phyloP scores from a whole-genome alignment of 208 protist genomes.

The Trypanosoma lewisi region DNA sequence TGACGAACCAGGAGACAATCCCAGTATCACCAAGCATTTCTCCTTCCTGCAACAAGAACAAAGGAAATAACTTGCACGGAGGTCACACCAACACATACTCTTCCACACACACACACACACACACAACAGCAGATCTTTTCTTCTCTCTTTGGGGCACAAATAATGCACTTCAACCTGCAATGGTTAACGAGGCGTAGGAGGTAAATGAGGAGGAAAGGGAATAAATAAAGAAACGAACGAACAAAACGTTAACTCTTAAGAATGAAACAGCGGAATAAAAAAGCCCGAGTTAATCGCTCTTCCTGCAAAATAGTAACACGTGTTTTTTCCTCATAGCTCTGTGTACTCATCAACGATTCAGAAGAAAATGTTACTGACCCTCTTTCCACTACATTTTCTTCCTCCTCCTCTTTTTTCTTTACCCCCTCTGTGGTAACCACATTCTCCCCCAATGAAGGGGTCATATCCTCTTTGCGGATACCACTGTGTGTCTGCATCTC shows the following conservation, averaged over 20 bases:
- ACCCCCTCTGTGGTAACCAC: not conserved
- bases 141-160: no score
- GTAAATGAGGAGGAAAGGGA: no score
- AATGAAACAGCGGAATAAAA: conserved; percentile 20
- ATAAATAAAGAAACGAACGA: not conserved
- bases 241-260: not conserved
- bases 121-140: not conserved
- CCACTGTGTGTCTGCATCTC: not conserved
- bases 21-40: not conserved
- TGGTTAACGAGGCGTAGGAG: no score
- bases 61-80: not conserved
- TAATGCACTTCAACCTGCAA: no score
- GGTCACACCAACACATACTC: not conserved
- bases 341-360: not conserved
- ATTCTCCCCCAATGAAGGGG: not conserved
- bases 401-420: conserved; percentile 1
- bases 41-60: conserved; percentile 1
- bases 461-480: not conserved
- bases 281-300: conserved; percentile 17
- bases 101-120: not conserved
- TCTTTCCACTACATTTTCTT: not conserved
- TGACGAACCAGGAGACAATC: no score
- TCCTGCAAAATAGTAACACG: conserved; percentile 11
- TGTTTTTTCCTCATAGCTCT: not conserved
- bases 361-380: not conserved